A percentile compares a stretch with the other conserved stretches of the same genome.
Conservation (phyloP, 2,329 filamentous ascomycete species). For the Sclerotinia spermophila region DNA sequence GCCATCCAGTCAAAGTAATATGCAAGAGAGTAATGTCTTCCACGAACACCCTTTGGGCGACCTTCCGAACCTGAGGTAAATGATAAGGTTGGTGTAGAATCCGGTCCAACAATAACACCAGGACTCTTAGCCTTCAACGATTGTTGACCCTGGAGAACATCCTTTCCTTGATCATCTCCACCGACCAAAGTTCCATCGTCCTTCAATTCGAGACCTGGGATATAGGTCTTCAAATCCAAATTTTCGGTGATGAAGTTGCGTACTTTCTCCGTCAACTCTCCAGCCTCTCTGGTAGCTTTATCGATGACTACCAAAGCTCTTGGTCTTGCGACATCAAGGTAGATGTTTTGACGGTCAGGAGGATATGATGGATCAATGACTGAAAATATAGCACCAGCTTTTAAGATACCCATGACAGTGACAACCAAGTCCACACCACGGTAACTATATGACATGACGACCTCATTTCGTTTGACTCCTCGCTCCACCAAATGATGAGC, state of each 20-base stretch:
- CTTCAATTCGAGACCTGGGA: constrained; percentile 69
- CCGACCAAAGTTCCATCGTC: constrained; percentile 72
- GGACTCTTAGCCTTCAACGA: constrained; percentile 55
- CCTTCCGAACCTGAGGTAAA: constrained; percentile 77
- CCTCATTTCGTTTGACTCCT: constrained; percentile 74
- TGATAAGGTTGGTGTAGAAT: constrained; percentile 71
- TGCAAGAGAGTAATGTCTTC: constrained; percentile 79
- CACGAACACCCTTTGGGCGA: constrained; percentile 79
- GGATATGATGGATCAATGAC: constrained; percentile 82
- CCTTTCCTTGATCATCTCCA: constrained; percentile 60
- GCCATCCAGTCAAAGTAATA: constrained; percentile 96
- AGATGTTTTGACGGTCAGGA: constrained; percentile 74
- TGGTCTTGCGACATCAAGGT: constrained; percentile 75
- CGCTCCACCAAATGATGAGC: constrained; percentile 73
- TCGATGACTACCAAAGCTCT: constrained; percentile 69
- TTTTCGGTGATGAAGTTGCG: constrained; percentile 68
- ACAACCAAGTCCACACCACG: constrained; percentile 74
- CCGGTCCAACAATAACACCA: constrained; percentile 77
- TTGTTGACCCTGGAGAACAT: constrained; percentile 57
- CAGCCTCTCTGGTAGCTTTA: constrained; percentile 65
- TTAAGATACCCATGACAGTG: constrained; percentile 73
- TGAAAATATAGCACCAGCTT: constrained; percentile 55
- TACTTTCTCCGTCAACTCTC: constrained; percentile 56
- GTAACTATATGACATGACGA: constrained; percentile 90
- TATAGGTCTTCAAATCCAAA: constrained; percentile 65